Evolutionary conservation across 305 asterid species (phyloP), one percentile per base, ranked within the genome.

Genomic region (Lippia alba): DNA sequence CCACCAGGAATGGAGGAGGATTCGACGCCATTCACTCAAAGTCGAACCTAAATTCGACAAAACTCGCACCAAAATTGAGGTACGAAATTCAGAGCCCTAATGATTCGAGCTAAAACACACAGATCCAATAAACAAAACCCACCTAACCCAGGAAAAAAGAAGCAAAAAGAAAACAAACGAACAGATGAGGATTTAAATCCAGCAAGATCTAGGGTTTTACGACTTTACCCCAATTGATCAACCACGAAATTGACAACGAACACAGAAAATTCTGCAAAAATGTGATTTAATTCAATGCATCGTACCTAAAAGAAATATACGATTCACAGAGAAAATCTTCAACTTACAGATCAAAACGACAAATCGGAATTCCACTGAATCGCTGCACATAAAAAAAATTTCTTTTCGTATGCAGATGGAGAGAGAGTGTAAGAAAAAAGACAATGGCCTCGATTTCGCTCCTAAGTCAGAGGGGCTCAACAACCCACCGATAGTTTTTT

Each of bases 1-100:
- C 98, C 94, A 90, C 85, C 84, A 66, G 56, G 64, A 89, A 90
- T 82, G 95, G 98, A 92, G 88, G 90, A 89, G 97, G 97, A 90
- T 84, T 85, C 53, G 91, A 86, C 76, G 98, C 97, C 98, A 92
- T 92, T 69, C 70, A 81, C 77, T 62, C 80, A 75, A 82, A 80
- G 79, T 84, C 85, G 80, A 67, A 64, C 68, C 70, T 70, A 53
- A 51, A 80, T 66, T 79, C 58, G 34, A 54, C 76, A 64, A 66
- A 70, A 64, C 63, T 66, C 66, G 57, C 61, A 41, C 79, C 44
- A 71, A 74, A 67, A 58, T 61, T 60, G 70, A 70, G 59, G 68
- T 8, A 70, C 49, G 50, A 73, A 76, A 81, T 56, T 79, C 69
- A 70, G 70, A 83, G 80, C 84, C 80, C 86, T 72, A 79, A 70